Base-by-base conservation (phyloP, 2,329 filamentous ascomycete genomes). In the Drechslerella stenobrocha region DNA sequence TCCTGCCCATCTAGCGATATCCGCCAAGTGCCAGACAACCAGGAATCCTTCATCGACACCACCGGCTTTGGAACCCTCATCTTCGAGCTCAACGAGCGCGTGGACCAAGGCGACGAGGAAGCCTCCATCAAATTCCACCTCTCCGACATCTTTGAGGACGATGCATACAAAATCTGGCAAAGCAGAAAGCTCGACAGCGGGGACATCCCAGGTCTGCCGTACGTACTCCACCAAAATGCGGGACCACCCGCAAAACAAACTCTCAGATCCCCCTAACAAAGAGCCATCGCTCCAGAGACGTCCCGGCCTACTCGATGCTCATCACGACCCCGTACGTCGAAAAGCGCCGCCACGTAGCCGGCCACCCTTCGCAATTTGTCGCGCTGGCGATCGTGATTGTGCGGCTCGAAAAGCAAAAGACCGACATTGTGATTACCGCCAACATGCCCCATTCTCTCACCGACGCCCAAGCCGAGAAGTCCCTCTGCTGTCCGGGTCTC, bases 381-480 rank as follows among this genome's bases (percentile, higher is more conserved):
- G 63, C 70, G 13, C 61, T 73, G 15, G 56, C 71, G 2, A 70
- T 72, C 45, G 58, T 70, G 5, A 69, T 73, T 15, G 48, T 73
- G 18, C 59, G 72, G 8, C 51, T 73, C 9, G 45, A 65, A 26
- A 37, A 70, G 28, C 63, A 72, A 57, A 67, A 61, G 44, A 72
- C 72, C 7, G 72, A 73, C 65, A 70, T 73, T n/a, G 65, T 72
- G 15, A 60, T 73, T n/a, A 73, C 72, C 13, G 60, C 72, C 32
- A 73, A 73, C 48, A 59, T 73, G 37, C 72, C 72, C 13, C 70
- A 72, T 42, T 50, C 63, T 5, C 52, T 55, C n/a, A 52, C 57
- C 1, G 65, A 70, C 37, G 22, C 69, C 3, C 37, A 64, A 20
- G 56, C 24, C 5, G 72, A 73, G 48, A 69, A 61, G 30, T 63